These are phyloP conservation scores for Vanrija sp. DNA, from an alignment of 1,284 basidiomycete species.

Conservation along the genomic window DNA sequence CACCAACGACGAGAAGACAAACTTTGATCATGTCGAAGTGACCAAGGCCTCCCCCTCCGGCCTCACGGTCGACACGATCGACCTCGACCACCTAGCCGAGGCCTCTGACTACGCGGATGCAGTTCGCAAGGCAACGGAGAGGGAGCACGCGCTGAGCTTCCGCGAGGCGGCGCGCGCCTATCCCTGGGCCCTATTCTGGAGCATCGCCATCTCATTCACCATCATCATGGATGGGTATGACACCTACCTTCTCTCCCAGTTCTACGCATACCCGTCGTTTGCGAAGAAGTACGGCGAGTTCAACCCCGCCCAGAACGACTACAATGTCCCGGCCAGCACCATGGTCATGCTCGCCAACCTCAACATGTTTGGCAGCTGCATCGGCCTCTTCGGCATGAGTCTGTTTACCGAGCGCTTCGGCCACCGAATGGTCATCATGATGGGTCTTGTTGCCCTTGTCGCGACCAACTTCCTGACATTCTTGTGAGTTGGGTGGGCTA, in stretches of 20 bases:
- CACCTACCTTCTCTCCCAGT: conserved; percentile 36
- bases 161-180: not conserved
- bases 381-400: not conserved
- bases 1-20: too few species aligned
- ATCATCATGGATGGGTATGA: conserved; percentile 50
- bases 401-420: not conserved
- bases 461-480: conserved; percentile 39
- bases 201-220: conserved; percentile 14
- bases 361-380: not conserved
- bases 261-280: conserved; percentile 46
- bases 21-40: too few species aligned
- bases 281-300: conserved; percentile 32
- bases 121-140: too few species aligned
- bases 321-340: not conserved
- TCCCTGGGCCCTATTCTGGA: not conserved
- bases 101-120: too few species aligned
- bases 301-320: conserved; percentile 2
- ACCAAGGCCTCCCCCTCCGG: too few species aligned
- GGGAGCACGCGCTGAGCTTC: not conserved
- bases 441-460: not conserved
- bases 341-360: not conserved
- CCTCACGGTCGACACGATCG: too few species aligned
- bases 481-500: conserved; percentile 18
- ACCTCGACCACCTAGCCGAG: too few species aligned
- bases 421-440: not conserved